These are phyloP conservation scores for Salvia hispanica DNA, from an alignment of 257 asterid species.

Conservation along the genomic window DNA sequence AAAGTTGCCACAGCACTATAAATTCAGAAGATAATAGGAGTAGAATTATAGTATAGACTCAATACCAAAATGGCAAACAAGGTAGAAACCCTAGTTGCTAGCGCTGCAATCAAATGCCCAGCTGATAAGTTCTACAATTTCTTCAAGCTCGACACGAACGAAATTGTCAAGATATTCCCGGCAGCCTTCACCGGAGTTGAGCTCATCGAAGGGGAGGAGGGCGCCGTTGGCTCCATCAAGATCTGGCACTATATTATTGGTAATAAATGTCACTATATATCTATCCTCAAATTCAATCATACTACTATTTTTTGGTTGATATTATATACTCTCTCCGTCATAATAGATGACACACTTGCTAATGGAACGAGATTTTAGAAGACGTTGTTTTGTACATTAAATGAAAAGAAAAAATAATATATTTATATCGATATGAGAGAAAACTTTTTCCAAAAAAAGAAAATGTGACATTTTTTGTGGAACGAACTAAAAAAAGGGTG, in stretches of 20 bases:
- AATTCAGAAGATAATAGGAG: neutral
- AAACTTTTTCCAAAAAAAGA: too few species aligned
- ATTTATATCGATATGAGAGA: too few species aligned
- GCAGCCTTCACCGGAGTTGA: conserved; percentile 26
- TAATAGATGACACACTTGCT: too few species aligned
- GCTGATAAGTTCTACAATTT: conserved; percentile 37
- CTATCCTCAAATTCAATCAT: too few species aligned
- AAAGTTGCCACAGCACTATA: conserved; percentile 10
- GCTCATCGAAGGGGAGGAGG: conserved; percentile 39
- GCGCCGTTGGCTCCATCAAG: conserved; percentile 37
- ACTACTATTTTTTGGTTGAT: too few species aligned
- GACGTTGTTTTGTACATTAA: too few species aligned
- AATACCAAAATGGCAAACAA: conserved; percentile 21
- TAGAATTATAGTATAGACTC: neutral
- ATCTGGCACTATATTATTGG: conserved; percentile 36
- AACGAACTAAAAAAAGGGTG: too few species aligned
- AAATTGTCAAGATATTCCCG: conserved; percentile 34
- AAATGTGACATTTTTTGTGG: too few species aligned
- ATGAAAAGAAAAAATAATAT: too few species aligned
- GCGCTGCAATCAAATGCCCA: conserved; percentile 19
- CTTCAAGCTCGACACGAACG: conserved; percentile 26
- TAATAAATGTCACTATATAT: neutral
- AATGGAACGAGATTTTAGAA: too few species aligned
- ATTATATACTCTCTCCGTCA: too few species aligned
- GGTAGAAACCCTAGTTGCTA: conserved; percentile 32